Percentiles rank a stretch among this genome's conserved stretches.
Evolutionary conservation across 2,329 filamentous ascomycete genomes (phyloP).

Genomic region (Fusarium fracticaudum): DNA sequence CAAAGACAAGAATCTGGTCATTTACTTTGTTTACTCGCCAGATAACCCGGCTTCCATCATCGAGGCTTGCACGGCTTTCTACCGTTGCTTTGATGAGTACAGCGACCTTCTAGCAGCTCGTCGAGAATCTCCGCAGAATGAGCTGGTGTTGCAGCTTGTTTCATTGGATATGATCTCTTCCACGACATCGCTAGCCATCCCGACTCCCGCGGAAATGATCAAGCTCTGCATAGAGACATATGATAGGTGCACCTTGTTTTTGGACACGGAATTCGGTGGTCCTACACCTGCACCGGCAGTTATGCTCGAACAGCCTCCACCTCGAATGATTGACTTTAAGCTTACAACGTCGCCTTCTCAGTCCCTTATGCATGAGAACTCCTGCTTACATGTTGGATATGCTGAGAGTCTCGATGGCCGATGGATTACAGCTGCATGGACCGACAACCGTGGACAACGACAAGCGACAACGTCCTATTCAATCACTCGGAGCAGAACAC

Average conservation of each 20-base stretch:
- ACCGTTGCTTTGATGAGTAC: slow-evolving; percentile 72
- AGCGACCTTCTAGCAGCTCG: slow-evolving; percentile 56
- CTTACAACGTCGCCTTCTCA: slow-evolving; percentile 72
- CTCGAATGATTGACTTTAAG: slow-evolving; percentile 80
- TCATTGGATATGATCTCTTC: slow-evolving; percentile 75
- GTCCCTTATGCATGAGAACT: slow-evolving; percentile 80
- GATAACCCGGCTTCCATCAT: slow-evolving; percentile 69
- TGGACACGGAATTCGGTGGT: slow-evolving; percentile 52
- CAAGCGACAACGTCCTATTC: slow-evolving; percentile 80
- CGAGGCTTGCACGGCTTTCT: slow-evolving; percentile 78
- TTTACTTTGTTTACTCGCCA: slow-evolving; percentile 80
- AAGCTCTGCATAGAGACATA: slow-evolving; percentile 79
- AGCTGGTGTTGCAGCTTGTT: slow-evolving; percentile 81
- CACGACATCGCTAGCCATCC: slow-evolving; percentile 69
- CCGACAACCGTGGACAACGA: slow-evolving; percentile 77
- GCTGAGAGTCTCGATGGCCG: slow-evolving; percentile 77
- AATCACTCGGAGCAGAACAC: slow-evolving; percentile 66
- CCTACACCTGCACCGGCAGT: slow-evolving; percentile 74
- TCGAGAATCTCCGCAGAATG: slow-evolving; percentile 60
- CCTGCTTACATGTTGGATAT: slow-evolving; percentile 83
- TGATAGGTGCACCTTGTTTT: slow-evolving; percentile 72
- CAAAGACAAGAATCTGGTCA: slow-evolving; percentile 71
- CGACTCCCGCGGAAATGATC: slow-evolving; percentile 66
- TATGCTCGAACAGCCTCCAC: slow-evolving; percentile 74
- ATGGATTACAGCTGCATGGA: slow-evolving; percentile 86